These are phyloP conservation scores for Powellomyces hirtus DNA, from an alignment of 192 early-diverging fungal species.

Conservation along the genomic window DNA sequence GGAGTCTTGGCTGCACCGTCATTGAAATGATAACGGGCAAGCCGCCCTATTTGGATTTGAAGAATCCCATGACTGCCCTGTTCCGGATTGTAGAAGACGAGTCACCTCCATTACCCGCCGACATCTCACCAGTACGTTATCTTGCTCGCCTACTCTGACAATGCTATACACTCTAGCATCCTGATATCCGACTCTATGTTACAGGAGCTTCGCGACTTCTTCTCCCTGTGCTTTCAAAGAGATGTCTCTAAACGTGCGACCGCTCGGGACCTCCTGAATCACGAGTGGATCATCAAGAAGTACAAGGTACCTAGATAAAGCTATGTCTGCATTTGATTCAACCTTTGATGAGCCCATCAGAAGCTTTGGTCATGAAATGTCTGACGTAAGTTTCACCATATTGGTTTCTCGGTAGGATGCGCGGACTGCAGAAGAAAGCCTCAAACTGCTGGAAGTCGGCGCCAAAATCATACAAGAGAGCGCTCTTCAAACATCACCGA, in stretches of 20 bases:
- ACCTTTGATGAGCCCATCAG: too few species aligned
- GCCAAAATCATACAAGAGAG: conserved; percentile 13
- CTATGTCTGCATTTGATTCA: too few species aligned
- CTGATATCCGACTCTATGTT: too few species aligned
- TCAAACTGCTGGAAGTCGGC: conserved; percentile 20
- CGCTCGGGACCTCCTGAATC: conserved; percentile 66
- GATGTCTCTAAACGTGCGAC: conserved; percentile 66
- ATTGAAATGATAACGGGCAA: conserved; percentile 89
- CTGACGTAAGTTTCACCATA: too few species aligned
- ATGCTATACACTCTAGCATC: too few species aligned
- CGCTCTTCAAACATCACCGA: not conserved
- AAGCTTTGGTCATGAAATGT: too few species aligned
- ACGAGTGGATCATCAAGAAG: conserved; percentile 65
- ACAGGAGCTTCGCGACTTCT: conserved; percentile 73
- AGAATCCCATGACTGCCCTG: conserved; percentile 79
- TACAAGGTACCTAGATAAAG: conserved; percentile 14
- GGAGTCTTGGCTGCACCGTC: conserved; percentile 93
- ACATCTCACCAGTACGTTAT: conserved; percentile 56
- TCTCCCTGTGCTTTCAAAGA: conserved; percentile 80
- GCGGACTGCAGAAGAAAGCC: conserved; percentile 19
- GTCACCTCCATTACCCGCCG: conserved; percentile 74
- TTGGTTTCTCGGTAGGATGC: too few species aligned
- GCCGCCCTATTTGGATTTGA: conserved; percentile 82
- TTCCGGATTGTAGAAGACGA: conserved; percentile 85
- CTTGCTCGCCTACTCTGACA: too few species aligned